These are phyloP conservation scores for Dictyostelium purpureum DNA, from an alignment of 78 protist species.

Conservation along the genomic window DNA sequence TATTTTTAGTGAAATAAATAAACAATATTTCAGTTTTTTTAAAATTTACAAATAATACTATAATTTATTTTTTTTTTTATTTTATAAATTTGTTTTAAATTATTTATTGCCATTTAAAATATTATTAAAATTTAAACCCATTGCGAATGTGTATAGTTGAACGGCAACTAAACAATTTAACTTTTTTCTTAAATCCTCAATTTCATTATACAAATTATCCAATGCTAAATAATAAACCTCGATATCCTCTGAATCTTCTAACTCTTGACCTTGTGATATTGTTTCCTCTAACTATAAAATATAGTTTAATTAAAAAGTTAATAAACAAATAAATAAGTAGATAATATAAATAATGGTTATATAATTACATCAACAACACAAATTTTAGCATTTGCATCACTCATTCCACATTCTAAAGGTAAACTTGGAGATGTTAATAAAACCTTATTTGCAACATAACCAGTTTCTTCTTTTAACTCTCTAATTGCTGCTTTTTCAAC, in stretches of 20 bases:
- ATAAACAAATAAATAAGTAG: background rate
- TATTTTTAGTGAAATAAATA: too few species aligned
- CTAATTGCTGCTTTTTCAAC: conserved; percentile 23
- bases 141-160: conserved; percentile 49
- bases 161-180: background rate
- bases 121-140: conserved; percentile 27
- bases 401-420: conserved; percentile 41
- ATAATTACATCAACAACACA: conserved; percentile 6
- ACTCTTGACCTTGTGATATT: conserved; percentile 22
- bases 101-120: background rate
- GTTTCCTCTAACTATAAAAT: conserved; percentile 9
- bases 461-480: conserved; percentile 75
- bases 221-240: conserved; percentile 44
- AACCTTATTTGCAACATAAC: background rate
- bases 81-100: background rate
- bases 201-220: conserved; percentile 2
- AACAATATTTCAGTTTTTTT: too few species aligned
- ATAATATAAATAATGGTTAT: background rate
- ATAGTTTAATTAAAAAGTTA: background rate
- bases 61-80: background rate
- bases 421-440: conserved; percentile 8
- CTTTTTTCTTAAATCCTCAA: conserved; percentile 7
- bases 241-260: conserved; percentile 49
- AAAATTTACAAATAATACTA: background rate
- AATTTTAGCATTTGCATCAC: conserved; percentile 8